A percentile compares a stretch with the other conserved stretches of the same genome.
Conservation (phyloP, 1,139 yeast genomes). For the Cylindricascospora bacillispora region DNA sequence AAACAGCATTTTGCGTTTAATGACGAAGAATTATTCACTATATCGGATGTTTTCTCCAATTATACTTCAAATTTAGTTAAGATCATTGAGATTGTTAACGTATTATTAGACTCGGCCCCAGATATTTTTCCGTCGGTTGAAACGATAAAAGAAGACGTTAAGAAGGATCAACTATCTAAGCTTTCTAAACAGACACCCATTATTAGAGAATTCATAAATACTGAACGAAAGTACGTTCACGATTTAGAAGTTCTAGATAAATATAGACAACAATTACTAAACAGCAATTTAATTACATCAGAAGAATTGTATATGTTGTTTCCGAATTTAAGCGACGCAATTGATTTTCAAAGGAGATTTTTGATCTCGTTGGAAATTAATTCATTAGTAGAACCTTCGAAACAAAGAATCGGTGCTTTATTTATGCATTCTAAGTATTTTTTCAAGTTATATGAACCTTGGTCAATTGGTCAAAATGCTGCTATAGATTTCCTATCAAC, state of each 20-base stretch:
- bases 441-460: constrained; percentile 81
- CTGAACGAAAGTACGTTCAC: constrained; percentile 86
- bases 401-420: constrained; percentile 79
- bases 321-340: constrained; percentile 74
- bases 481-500: constrained; percentile 71
- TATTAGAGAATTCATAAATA: constrained; percentile 69
- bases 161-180: constrained; percentile 6
- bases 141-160: constrained; percentile 10
- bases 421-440: constrained; percentile 77
- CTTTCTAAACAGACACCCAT: constrained; percentile 36
- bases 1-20: constrained; percentile 61
- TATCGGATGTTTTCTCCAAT: constrained; percentile 79
- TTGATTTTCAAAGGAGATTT: constrained; percentile 87
- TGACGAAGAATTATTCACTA: constrained; percentile 79
- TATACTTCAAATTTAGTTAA: constrained; percentile 66
- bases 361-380: constrained; percentile 83
- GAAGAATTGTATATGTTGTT: constrained; percentile 74
- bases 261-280: constrained; percentile 57
- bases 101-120: constrained; percentile 43
- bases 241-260: constrained; percentile 64
- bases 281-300: constrained; percentile 54
- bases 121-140: constrained; percentile 25
- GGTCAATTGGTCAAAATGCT: constrained; percentile 73
- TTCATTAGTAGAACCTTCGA: constrained; percentile 56
- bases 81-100: constrained; percentile 57